Evolutionary conservation across 352 stramenopile genomes (phyloP).

Genomic region (Phytophthora cactorum): DNA sequence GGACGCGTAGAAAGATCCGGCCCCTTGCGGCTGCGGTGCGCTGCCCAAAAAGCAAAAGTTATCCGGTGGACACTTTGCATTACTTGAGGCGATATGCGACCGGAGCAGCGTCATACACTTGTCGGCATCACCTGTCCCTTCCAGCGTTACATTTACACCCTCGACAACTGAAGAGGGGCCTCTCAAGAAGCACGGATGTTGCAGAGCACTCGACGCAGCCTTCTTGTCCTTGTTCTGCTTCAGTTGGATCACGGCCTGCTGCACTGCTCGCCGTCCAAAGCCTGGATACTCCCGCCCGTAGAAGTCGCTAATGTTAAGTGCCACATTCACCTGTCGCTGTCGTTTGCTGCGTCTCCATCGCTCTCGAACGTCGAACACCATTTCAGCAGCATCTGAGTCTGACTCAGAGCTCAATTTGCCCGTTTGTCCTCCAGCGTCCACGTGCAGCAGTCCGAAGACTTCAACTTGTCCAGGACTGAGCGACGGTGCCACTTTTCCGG

Average conservation of each 20-base stretch:
- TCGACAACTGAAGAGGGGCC: conserved; percentile 25
- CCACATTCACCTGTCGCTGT: conserved; percentile 57
- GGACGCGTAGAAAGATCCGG: conserved; percentile 57
- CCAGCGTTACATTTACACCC: conserved; percentile 31
- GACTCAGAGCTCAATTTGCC: conserved; percentile 22
- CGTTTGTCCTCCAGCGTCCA: conserved; percentile 42
- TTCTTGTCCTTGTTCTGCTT: conserved; percentile 23
- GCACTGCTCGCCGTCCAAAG: conserved; percentile 40
- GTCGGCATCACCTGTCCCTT: conserved; percentile 49
- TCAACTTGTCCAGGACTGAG: conserved; percentile 62
- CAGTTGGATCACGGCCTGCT: conserved; percentile 40
- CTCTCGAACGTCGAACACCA: conserved; percentile 72
- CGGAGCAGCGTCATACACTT: conserved; percentile 54
- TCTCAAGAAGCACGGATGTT: conserved; percentile 61
- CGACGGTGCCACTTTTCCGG: conserved; percentile 49
- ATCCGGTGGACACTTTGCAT: conserved; percentile 54
- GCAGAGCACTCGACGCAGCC: conserved; percentile 10
- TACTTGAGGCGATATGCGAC: conserved; percentile 51
- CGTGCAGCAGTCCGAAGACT: conserved; percentile 62
- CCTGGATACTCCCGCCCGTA: conserved; percentile 59
- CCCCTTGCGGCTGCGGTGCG: conserved; percentile 47
- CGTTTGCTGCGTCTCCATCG: conserved; percentile 73
- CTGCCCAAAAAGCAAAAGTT: conserved; percentile 62
- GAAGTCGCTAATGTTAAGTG: conserved; percentile 74
- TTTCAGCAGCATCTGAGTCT: conserved; percentile 38